These are phyloP conservation scores for Phalaenopsis aphrodite DNA, from an alignment of 106 monocot species.

Conservation along the genomic window DNA sequence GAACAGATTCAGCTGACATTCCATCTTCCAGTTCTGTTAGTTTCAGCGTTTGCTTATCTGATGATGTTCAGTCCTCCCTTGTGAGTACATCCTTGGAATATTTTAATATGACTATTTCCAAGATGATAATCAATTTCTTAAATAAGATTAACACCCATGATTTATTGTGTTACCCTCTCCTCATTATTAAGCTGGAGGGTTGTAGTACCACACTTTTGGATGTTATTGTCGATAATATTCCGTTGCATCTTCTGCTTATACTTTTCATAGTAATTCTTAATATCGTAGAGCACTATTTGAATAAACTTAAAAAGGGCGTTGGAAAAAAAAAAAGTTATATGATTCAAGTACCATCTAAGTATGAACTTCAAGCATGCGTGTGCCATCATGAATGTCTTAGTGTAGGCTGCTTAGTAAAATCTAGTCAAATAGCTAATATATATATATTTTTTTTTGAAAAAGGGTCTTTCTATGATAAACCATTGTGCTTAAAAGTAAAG, in stretches of 20 bases:
- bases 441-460: background rate
- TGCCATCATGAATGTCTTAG: background rate
- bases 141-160: background rate
- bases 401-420: background rate
- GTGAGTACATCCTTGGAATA: constrained; percentile 1
- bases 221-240: background rate
- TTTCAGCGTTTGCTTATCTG: constrained; percentile 1
- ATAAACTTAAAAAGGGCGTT: background rate
- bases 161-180: background rate
- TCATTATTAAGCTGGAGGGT: background rate
- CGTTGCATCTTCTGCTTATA: background rate
- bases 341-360: background rate
- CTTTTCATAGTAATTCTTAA: background rate
- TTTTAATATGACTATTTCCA: background rate
- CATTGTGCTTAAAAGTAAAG: background rate
- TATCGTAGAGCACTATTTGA: background rate
- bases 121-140: background rate
- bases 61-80: constrained; percentile 6
- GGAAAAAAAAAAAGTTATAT: background rate
- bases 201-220: background rate
- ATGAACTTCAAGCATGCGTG: background rate
- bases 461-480: background rate
- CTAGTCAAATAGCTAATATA: background rate
- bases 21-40: background rate
- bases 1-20: background rate